phyloP scores from a whole-genome alignment of 495 filamentous ascomycete species.

The Hypomontagnella monticulosa region DNA sequence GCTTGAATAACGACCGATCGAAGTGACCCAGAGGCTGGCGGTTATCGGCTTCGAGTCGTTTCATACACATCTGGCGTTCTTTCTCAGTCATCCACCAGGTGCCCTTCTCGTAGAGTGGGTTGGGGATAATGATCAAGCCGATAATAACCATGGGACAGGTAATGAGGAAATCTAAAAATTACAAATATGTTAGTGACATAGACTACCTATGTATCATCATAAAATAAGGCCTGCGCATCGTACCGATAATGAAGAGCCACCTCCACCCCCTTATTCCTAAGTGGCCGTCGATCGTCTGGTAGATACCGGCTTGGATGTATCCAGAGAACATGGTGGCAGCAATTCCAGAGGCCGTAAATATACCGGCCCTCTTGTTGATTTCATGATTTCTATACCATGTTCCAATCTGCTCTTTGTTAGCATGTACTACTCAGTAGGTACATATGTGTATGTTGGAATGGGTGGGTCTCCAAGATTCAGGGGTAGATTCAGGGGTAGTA shows the following conservation, averaged over 20 bases:
- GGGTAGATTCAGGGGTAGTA: no score
- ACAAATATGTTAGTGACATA: background rate
- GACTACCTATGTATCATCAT: no score
- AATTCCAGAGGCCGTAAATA: constrained; percentile 43
- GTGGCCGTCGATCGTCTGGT: constrained; percentile 40
- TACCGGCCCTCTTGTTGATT: constrained; percentile 43
- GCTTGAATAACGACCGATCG: constrained; percentile 37
- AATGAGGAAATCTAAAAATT: constrained; percentile 32
- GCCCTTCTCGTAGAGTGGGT: constrained; percentile 36
- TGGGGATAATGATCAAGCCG: constrained; percentile 41
- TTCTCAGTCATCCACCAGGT: constrained; percentile 40
- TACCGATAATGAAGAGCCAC: constrained; percentile 47
- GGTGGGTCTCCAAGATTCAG: no score
- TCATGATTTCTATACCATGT: constrained; percentile 55
- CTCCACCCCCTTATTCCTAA: constrained; percentile 45
- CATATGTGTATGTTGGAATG: no score
- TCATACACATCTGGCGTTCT: constrained; percentile 45
- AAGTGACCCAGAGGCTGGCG: constrained; percentile 43
- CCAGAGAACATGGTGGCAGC: constrained; percentile 46
- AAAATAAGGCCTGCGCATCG: background rate
- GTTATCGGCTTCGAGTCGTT: constrained; percentile 42
- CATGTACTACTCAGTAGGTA: no score
- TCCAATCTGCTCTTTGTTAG: constrained; percentile 30
- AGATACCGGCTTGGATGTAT: constrained; percentile 46
- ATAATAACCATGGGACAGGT: constrained; percentile 45